Base-by-base conservation (phyloP, 805 yeast genomes). In the Kodamaea nitidulidarum region DNA sequence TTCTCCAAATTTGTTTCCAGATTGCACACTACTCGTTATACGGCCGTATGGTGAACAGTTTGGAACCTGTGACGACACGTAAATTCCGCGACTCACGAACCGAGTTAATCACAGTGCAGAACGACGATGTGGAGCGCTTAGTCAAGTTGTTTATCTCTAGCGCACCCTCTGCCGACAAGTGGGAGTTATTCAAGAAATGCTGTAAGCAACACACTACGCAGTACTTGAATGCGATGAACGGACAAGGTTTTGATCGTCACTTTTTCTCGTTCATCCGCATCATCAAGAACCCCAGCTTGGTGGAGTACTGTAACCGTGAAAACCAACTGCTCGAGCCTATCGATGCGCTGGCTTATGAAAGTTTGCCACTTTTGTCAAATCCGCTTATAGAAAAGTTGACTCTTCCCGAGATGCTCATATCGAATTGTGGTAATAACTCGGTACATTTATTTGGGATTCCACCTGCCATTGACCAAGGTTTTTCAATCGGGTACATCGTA, bases 361-460 rank as follows among this genome's bases (percentile, higher is more conserved):
- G 44, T 8, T 44, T 64, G 15, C 71, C 72, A 2, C 54, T 68
- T 21, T 43, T 68, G 4, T 55, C 65, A 3, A 62, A 63, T 38
- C 58, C 61, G 1, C 34, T 54, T 10, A 54, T 68, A 32, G 68
- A 67, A 20, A 54, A 51, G 40, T 51, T 68, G n/a, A 40, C 56
- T 4, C 42, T 52, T 7, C 71, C 73, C 0, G 73, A 67, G 39
- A 45, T 68, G 18, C 55, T 68, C 37, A 56, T 56, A 4, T 80
- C 90, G 12, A 88, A 88, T 60, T 88, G 97, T 65, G 96, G 96
- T 27, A 88, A 88, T 57, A 95, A 95, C 4, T 84, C 95, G 1
- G 69, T 88, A 41, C 80, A 84, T 46, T 70, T 83, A 36, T 88
- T 88, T 66, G 97, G 97, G 0, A 88, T 88, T 54, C 95, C 96